Evolutionary conservation across 192 early-diverging fungal genomes (phyloP).

Genomic region (Backusella sp.): DNA sequence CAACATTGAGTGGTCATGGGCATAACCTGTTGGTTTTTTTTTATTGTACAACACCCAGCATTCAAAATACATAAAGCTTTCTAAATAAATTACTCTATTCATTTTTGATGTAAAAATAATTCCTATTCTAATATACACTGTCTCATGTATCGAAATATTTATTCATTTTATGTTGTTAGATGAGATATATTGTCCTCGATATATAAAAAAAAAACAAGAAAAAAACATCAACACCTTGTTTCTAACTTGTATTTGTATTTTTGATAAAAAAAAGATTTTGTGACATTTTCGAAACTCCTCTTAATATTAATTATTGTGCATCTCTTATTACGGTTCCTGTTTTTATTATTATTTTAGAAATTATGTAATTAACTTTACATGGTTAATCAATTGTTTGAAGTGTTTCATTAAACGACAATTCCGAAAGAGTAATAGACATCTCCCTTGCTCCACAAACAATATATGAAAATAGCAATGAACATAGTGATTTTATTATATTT

Average conservation of each 20-base stretch:
- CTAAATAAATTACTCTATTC: not conserved
- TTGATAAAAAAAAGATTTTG: not conserved
- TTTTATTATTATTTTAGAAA: not conserved
- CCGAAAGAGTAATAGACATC: not conserved
- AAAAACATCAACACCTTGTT: not conserved
- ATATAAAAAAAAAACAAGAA: not conserved
- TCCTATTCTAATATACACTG: not conserved
- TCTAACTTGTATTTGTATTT: not conserved
- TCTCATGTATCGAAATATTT: not conserved
- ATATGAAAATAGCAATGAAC: not conserved
- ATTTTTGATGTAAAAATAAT: not conserved
- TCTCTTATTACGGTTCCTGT: not conserved
- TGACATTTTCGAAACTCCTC: not conserved
- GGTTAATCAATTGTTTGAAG: not conserved
- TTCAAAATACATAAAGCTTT: not conserved
- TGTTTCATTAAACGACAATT: not conserved
- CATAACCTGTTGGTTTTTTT: not conserved
- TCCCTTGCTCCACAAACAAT: not conserved
- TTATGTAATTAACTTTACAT: not conserved
- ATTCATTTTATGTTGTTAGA: not conserved
- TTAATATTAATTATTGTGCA: not conserved
- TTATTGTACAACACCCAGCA: not conserved
- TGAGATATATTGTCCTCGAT: not conserved
- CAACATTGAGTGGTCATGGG: slow-evolving; percentile 40
- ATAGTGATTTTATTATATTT: not conserved